phyloP scores from a whole-genome alignment of 2,329 filamentous ascomycete species.

The Colletotrichum lini region DNA sequence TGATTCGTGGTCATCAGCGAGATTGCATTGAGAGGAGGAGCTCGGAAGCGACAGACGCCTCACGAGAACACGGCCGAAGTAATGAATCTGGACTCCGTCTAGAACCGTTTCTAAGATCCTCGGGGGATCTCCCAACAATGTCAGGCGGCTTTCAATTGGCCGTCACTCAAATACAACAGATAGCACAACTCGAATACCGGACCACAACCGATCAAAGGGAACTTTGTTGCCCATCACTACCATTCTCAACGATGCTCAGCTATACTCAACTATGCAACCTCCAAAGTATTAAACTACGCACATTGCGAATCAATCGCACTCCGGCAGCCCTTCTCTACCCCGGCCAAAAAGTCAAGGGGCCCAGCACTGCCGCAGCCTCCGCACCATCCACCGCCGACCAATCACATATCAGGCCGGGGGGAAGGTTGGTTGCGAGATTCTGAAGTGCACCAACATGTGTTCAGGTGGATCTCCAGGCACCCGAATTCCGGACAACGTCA shows the following conservation, averaged over 20 bases:
- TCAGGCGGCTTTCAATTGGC: not conserved
- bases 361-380: not conserved
- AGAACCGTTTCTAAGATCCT: too few relatives aligned
- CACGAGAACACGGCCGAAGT: not conserved
- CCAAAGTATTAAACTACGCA: not conserved
- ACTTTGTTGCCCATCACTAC: slow-evolving; percentile 7
- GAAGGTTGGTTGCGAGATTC: not conserved
- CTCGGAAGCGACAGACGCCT: not conserved
- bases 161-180: not conserved
- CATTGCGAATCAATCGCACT: not conserved
- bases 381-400: slow-evolving; percentile 14
- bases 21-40: slow-evolving; percentile 1
- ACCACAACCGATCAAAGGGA: not conserved
- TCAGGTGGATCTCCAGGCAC: slow-evolving; percentile 31
- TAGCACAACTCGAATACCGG: not conserved
- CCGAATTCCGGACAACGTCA: slow-evolving; percentile 33
- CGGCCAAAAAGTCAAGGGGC: not conserved
- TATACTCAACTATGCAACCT: too few relatives aligned
- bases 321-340: not conserved
- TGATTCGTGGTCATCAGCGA: not conserved
- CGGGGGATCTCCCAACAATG: not conserved
- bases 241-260: not conserved
- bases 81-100: not conserved
- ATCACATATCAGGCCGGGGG: not conserved
- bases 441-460: not conserved